A percentile compares a stretch with the other conserved stretches of the same genome.
phyloP scores from a whole-genome alignment of 495 filamentous ascomycete genomes.

The Lepidopterella palustris region DNA sequence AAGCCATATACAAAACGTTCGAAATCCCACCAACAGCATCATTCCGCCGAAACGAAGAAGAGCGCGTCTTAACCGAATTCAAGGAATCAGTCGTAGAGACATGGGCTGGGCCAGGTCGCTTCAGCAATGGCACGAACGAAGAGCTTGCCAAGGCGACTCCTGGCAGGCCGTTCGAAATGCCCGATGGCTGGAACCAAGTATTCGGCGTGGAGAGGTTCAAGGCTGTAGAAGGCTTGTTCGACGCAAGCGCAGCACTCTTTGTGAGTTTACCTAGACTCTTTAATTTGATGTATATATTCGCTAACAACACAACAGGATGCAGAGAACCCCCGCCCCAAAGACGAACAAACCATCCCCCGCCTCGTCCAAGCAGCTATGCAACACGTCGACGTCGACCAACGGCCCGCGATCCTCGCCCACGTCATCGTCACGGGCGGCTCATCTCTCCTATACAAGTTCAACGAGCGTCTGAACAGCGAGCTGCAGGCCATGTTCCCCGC shows the following conservation, averaged over 20 bases:
- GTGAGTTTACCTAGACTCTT: conserved; percentile 10
- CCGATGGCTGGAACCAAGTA: conserved; percentile 89
- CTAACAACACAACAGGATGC: conserved; percentile 29
- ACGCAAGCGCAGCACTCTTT: conserved; percentile 59
- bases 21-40: conserved; percentile 57
- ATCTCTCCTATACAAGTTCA: conserved; percentile 80
- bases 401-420: conserved; percentile 73
- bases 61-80: conserved; percentile 88
- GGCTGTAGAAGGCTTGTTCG: conserved; percentile 81
- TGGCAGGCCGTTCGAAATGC: conserved; percentile 89
- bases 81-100: conserved; percentile 95
- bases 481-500: conserved; percentile 71
- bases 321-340: conserved; percentile 48
- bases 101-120: conserved; percentile 76
- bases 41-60: conserved; percentile 79
- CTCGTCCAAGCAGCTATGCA: conserved; percentile 71
- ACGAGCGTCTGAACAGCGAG: conserved; percentile 79
- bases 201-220: conserved; percentile 81
- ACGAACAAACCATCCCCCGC: conserved; percentile 67
- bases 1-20: conserved; percentile 63
- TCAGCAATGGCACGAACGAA: conserved; percentile 57
- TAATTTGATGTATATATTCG: not conserved
- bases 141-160: conserved; percentile 59
- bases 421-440: conserved; percentile 90
- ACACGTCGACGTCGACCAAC: conserved; percentile 80